phyloP scores from a whole-genome alignment of 768 basidiomycete species.

The Rhizopogon vesiculosus region DNA sequence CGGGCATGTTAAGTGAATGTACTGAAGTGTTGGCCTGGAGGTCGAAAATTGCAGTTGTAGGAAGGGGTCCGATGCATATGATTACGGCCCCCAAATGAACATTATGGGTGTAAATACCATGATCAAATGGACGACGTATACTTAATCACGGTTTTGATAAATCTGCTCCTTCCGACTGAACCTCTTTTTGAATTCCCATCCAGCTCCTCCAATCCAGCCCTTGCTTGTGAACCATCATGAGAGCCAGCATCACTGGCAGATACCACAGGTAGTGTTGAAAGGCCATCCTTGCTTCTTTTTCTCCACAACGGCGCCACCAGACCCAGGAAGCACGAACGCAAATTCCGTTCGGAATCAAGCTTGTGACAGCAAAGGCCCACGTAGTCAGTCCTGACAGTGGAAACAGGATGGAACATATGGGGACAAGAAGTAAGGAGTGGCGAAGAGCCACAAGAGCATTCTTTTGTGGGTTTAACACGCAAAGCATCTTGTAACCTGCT shows the following conservation, averaged over 20 bases:
- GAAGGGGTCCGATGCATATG: too few relatives aligned
- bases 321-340: conserved; percentile 63
- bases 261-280: conserved; percentile 89
- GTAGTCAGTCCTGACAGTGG: conserved; percentile 94
- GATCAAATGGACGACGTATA: neutral
- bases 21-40: too few relatives aligned
- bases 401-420: conserved; percentile 73
- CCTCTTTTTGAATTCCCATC: conserved; percentile 31
- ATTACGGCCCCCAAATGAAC: too few relatives aligned
- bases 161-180: neutral
- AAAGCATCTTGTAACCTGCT: conserved; percentile 92
- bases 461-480: conserved; percentile 67
- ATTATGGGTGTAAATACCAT: too few relatives aligned
- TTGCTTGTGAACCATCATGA: conserved; percentile 96
- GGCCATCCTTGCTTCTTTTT: conserved; percentile 71
- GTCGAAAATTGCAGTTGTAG: too few relatives aligned
- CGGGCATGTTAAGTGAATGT: too few relatives aligned
- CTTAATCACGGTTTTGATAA: neutral
- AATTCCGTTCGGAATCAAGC: conserved; percentile 69
- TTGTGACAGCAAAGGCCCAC: conserved; percentile 80
- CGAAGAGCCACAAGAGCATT: conserved; percentile 86
- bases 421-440: conserved; percentile 71
- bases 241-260: conserved; percentile 78
- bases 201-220: conserved; percentile 74
- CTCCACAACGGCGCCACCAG: conserved; percentile 70